A percentile compares a stretch with the other conserved stretches of the same genome.
These are phyloP conservation scores for Monosporascus sp. DNA, from an alignment of 2,329 filamentous ascomycete species.

Conservation along the genomic window DNA sequence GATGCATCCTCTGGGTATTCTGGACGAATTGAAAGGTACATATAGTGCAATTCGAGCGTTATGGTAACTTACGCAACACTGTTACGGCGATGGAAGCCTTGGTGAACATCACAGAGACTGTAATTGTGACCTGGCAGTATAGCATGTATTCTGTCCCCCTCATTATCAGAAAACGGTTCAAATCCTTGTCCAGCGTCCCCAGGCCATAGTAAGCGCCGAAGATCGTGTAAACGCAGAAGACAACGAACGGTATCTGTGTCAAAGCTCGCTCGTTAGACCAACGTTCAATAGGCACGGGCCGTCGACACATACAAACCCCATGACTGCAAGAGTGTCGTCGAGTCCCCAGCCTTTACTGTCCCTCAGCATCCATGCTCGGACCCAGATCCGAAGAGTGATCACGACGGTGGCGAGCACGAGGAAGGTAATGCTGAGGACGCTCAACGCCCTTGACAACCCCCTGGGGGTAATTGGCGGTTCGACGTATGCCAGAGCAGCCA, in stretches of 20 bases:
- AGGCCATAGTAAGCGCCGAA: neutral
- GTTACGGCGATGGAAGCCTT: neutral
- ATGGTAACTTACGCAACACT: neutral
- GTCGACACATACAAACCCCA: neutral
- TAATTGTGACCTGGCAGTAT: neutral
- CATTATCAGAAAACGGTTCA: neutral
- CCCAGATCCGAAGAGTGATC: neutral
- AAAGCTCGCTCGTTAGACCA: no score
- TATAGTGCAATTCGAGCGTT: neutral
- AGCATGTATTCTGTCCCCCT: neutral
- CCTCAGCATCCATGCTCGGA: neutral
- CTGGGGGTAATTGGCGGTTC: constrained; percentile 8
- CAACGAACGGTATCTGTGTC: neutral
- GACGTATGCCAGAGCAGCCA: neutral
- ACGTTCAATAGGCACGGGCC: neutral
- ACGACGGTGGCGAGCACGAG: neutral
- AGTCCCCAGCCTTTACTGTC: neutral
- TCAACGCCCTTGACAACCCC: neutral
- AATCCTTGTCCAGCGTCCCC: neutral
- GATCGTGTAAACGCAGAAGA: neutral
- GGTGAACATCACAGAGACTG: neutral
- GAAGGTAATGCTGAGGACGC: neutral
- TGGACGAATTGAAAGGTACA: no score
- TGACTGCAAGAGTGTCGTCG: neutral
- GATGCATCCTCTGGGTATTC: no score